Conservation (phyloP, 2,329 filamentous ascomycete genomes). For the Stagonosporopsis cucurbitacearum region DNA sequence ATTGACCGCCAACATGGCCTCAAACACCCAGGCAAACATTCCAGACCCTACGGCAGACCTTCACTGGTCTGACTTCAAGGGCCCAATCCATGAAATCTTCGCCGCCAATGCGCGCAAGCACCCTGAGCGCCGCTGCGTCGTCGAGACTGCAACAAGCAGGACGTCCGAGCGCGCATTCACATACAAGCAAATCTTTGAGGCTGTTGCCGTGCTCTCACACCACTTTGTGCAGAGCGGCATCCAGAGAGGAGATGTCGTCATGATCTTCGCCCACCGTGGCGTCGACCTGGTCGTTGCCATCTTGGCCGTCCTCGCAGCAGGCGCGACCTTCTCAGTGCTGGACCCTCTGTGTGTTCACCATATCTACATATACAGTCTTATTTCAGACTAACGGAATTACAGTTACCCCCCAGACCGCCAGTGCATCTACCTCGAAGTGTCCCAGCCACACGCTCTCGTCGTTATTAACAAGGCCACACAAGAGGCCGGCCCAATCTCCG, state of each 20-base stretch:
- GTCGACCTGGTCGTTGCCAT: constrained; percentile 79
- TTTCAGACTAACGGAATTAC: constrained; percentile 30
- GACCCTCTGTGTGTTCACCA: constrained; percentile 70
- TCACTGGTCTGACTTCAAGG: constrained; percentile 69
- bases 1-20: constrained; percentile 40
- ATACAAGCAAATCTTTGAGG: constrained; percentile 86
- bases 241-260: constrained; percentile 83
- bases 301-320: constrained; percentile 73
- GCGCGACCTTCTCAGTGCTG: constrained; percentile 68
- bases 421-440: constrained; percentile 81
- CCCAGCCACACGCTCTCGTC: constrained; percentile 74
- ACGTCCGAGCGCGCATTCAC: constrained; percentile 73
- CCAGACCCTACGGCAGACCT: constrained; percentile 73
- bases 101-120: constrained; percentile 68
- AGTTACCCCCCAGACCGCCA: constrained; percentile 81
- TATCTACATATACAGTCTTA: background rate
- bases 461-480: constrained; percentile 74
- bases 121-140: constrained; percentile 72
- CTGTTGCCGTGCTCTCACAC: constrained; percentile 80
- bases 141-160: constrained; percentile 65
- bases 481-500: constrained; percentile 69
- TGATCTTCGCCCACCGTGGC: constrained; percentile 85
- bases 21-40: constrained; percentile 40
- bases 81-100: constrained; percentile 76
- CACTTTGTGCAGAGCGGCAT: constrained; percentile 77